Evolutionary conservation across 768 basidiomycete genomes (phyloP).

Genomic region (Tephrocybe sp.): DNA sequence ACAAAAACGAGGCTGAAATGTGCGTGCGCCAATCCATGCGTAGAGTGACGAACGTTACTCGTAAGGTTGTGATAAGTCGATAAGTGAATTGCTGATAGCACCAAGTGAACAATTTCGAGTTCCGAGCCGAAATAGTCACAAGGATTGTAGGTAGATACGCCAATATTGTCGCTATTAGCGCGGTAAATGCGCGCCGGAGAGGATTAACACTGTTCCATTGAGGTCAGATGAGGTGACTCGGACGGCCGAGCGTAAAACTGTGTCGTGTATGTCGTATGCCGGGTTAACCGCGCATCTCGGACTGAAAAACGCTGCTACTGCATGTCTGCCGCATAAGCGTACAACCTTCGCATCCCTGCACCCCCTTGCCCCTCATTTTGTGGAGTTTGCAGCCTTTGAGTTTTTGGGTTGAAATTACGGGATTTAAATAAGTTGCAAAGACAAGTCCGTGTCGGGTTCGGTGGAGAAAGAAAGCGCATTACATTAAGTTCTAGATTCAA

Average conservation of each 20-base stretch:
- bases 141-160: too few species aligned
- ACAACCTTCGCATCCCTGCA: too few species aligned
- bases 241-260: too few species aligned
- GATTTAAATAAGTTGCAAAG: too few species aligned
- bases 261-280: too few species aligned
- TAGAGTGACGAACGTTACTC: neutral
- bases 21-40: neutral
- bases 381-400: neutral
- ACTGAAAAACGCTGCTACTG: too few species aligned
- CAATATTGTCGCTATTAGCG: neutral
- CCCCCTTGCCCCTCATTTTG: neutral
- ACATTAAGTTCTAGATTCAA: neutral
- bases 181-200: neutral
- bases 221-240: too few species aligned
- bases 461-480: neutral
- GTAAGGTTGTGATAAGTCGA: neutral
- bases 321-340: too few species aligned
- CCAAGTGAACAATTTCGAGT: too few species aligned
- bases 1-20: neutral
- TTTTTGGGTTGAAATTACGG: constrained; percentile 14
- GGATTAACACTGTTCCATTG: neutral
- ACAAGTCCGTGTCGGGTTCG: too few species aligned
- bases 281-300: too few species aligned
- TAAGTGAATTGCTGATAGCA: too few species aligned
- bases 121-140: neutral